phyloP scores from a whole-genome alignment of 2,329 filamentous ascomycete genomes.

The Colletotrichum ledebouriae region DNA sequence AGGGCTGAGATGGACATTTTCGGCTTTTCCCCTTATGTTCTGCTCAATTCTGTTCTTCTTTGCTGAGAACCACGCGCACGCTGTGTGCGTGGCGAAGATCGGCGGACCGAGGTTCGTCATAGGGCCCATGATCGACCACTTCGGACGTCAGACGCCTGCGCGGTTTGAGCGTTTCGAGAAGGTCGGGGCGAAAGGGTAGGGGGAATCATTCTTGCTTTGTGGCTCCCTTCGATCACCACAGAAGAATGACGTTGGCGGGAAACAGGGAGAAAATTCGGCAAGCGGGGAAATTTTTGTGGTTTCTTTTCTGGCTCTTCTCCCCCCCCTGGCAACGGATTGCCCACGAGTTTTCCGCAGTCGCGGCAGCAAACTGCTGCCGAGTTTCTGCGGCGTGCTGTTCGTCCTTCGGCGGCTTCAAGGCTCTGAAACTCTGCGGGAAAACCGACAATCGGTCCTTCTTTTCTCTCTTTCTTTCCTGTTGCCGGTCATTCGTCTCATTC shows the following conservation, averaged over 20 bases:
- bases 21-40: neutral
- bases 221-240: conserved; percentile 2
- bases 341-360: neutral
- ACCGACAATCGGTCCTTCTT: neutral
- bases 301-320: neutral
- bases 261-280: neutral
- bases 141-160: neutral
- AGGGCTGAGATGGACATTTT: conserved; percentile 13
- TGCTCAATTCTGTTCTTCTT: neutral
- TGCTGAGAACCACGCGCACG: neutral
- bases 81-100: conserved; percentile 12
- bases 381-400: neutral
- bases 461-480: no score
- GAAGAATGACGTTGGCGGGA: neutral
- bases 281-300: conserved; percentile 11
- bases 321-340: neutral
- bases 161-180: conserved; percentile 21
- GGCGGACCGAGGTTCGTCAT: neutral
- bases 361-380: no score
- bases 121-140: neutral
- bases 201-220: neutral
- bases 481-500: neutral
- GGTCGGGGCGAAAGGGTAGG: conserved; percentile 8
- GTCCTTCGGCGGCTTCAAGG: no score
- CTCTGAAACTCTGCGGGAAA: no score